Evolutionary conservation across 1,284 basidiomycete species (phyloP).

Genomic region (Rhodotorula sp.): DNA sequence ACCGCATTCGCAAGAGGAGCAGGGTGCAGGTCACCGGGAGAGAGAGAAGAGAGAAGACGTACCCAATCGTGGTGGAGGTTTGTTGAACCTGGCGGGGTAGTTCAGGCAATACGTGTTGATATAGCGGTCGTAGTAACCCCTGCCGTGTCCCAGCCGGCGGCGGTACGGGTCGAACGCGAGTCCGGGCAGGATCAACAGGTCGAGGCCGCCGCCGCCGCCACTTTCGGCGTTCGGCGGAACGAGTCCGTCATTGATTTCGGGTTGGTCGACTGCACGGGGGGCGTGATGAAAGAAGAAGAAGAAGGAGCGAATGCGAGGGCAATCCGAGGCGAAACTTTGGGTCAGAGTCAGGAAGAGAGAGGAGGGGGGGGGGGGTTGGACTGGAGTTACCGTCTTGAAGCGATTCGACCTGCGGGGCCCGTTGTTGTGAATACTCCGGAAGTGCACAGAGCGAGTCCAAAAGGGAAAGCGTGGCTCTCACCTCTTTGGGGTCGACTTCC

Average conservation of each 20-base stretch:
- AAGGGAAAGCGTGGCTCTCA: not conserved
- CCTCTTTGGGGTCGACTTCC: slow-evolving; percentile 46
- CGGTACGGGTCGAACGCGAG: slow-evolving; percentile 49
- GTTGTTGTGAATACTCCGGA: no score
- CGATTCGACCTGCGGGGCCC: slow-evolving; percentile 9
- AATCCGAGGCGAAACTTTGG: not conserved
- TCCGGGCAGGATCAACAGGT: slow-evolving; percentile 51
- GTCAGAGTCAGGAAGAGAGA: not conserved
- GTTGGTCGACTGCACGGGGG: slow-evolving; percentile 2
- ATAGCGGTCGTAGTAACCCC: slow-evolving; percentile 52
- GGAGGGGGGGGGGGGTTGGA: no score
- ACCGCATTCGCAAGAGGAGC: not conserved
- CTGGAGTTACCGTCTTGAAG: slow-evolving; percentile 35
- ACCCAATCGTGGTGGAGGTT: slow-evolving; percentile 29
- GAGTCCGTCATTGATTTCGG: not conserved
- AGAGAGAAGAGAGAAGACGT: not conserved
- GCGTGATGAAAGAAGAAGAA: not conserved
- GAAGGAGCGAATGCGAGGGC: no score
- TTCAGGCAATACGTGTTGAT: slow-evolving; percentile 15
- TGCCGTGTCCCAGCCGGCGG: slow-evolving; percentile 50
- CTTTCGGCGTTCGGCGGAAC: not conserved
- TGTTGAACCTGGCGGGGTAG: slow-evolving; percentile 19
- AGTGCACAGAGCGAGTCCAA: no score
- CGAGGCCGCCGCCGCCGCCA: slow-evolving; percentile 48
- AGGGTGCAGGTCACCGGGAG: not conserved